Conservation (phyloP, 257 asterid genomes). For the Nicotiana tomentosiformis region DNA sequence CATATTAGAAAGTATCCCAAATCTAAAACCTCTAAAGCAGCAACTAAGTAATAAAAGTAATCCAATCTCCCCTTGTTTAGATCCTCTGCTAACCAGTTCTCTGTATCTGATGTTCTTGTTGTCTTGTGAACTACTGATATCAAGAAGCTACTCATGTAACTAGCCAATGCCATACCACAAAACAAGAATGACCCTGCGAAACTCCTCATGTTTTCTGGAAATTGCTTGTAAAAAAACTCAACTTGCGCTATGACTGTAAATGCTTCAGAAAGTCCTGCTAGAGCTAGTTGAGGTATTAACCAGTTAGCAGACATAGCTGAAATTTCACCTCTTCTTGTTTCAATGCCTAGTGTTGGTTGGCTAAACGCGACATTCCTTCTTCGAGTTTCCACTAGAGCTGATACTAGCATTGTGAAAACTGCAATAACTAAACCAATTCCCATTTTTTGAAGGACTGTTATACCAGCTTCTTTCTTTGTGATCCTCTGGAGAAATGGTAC, state of each 20-base stretch:
- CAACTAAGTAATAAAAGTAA: constrained; percentile 25
- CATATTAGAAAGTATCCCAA: constrained; percentile 22
- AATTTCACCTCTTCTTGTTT: constrained; percentile 12
- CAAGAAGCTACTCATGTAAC: constrained; percentile 25
- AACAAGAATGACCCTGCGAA: constrained; percentile 30
- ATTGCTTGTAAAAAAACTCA: constrained; percentile 33
- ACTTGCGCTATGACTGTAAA: constrained; percentile 19
- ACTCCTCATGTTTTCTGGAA: constrained; percentile 38
- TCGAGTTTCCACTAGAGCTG: constrained; percentile 17
- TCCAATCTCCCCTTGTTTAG: constrained; percentile 36
- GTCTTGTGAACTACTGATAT: constrained; percentile 19
- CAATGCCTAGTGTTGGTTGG: constrained; percentile 17
- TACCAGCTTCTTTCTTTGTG: constrained; percentile 23
- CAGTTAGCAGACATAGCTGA: constrained; percentile 34
- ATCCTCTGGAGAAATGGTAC: constrained; percentile 17
- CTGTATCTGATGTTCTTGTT: constrained; percentile 11
- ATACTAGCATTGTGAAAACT: constrained; percentile 11
- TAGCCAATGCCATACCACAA: constrained; percentile 19
- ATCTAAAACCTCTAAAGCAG: constrained; percentile 18
- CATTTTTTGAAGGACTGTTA: constrained; percentile 27
- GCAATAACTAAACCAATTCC: constrained; percentile 21
- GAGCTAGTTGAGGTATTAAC: constrained; percentile 30
- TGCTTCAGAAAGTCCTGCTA: constrained; percentile 32
- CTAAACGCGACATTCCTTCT: constrained; percentile 10
- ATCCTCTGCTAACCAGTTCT: constrained; percentile 33